These are phyloP conservation scores for Calonectria crousiana DNA, from an alignment of 2,329 filamentous ascomycete genomes.

Conservation along the genomic window DNA sequence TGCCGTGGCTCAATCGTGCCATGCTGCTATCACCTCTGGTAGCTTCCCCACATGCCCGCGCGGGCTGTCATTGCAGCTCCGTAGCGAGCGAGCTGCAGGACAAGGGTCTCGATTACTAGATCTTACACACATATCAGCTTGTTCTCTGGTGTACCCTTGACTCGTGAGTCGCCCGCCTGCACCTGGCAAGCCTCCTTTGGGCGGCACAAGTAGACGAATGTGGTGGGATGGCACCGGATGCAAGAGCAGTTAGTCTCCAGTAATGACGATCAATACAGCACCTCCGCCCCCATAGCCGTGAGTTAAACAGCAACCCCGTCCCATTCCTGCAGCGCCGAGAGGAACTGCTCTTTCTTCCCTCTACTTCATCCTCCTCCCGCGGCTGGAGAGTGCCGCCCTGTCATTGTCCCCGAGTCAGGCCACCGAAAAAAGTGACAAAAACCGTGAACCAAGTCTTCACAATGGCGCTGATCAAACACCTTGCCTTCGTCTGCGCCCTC, in stretches of 20 bases:
- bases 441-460: constrained; percentile 10
- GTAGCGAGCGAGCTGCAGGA: constrained; percentile 21
- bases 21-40: constrained; percentile 10
- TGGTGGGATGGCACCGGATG: constrained; percentile 1
- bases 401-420: neutral
- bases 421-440: neutral
- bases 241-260: constrained; percentile 16
- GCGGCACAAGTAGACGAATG: constrained; percentile 1
- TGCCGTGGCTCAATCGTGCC: constrained; percentile 34
- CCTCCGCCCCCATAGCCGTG: constrained; percentile 6
- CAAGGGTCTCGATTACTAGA: constrained; percentile 34
- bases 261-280: constrained; percentile 34
- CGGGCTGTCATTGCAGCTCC: constrained; percentile 7
- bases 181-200: constrained; percentile 8
- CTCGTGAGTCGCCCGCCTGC: constrained; percentile 23
- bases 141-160: constrained; percentile 32
- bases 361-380: constrained; percentile 2
- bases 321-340: neutral
- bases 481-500: constrained; percentile 34
- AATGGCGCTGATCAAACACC: constrained; percentile 35
- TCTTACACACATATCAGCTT: constrained; percentile 15
- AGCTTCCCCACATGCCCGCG: constrained; percentile 27
- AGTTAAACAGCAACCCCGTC: constrained; percentile 21
- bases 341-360: constrained; percentile 1
- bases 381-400: neutral